Conservation (phyloP, 139 green algal genomes). For the Chlamydomonas asymmetrica region DNA sequence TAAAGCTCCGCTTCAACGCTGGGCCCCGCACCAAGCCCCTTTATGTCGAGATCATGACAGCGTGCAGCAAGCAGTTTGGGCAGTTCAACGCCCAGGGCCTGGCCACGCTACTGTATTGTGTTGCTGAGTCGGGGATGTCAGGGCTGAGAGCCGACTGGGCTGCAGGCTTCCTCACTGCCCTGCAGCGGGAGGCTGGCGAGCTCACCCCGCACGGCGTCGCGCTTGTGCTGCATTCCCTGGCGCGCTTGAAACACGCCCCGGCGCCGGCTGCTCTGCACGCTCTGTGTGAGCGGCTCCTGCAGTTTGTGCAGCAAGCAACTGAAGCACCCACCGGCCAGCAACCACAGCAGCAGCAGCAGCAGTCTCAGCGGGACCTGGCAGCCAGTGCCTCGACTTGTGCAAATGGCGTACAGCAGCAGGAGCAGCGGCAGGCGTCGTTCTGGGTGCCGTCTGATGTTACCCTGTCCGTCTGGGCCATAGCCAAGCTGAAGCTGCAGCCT, state of each 20-base stretch:
- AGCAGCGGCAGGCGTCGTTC: background rate
- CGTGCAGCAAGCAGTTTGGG: background rate
- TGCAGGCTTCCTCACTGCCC: background rate
- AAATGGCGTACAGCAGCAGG: background rate
- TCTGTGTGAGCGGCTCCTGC: constrained; percentile 3
- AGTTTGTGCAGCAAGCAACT: background rate
- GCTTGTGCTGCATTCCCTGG: constrained; percentile 6
- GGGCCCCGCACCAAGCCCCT: too few species aligned
- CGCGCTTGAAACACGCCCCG: background rate
- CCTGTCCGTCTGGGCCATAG: constrained; percentile 16
- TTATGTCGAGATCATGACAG: constrained; percentile 13
- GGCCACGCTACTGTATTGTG: constrained; percentile 5
- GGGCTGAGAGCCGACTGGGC: constrained; percentile 11
- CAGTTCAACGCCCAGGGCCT: constrained; percentile 15
- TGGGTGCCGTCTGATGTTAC: constrained; percentile 17
- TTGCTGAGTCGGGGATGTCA: background rate
- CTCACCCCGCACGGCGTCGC: constrained; percentile 2
- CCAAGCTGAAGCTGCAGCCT: constrained; percentile 8
- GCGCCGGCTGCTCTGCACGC: background rate
- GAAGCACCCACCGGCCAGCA: background rate
- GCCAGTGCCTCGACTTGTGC: too few species aligned
- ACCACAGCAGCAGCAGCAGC: background rate
- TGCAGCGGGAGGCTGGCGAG: background rate
- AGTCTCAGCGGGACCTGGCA: too few species aligned
- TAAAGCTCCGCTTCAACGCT: too few species aligned